phyloP scores from a whole-genome alignment of 2,329 filamentous ascomycete genomes.

The Fusarium tanahbumbuense region DNA sequence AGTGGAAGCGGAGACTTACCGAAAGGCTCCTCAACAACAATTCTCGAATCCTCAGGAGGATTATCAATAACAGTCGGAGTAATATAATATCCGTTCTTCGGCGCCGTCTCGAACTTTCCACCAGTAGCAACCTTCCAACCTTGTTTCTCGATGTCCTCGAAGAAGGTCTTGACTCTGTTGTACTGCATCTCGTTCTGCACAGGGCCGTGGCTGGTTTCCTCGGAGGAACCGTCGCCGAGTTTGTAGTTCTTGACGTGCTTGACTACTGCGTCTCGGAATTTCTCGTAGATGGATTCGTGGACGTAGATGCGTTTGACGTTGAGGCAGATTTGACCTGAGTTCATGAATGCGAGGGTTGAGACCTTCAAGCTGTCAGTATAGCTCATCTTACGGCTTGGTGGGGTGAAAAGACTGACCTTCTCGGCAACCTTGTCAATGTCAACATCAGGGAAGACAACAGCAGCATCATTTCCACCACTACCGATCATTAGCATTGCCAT shows the following conservation, averaged over 20 bases:
- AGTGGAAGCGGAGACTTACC: slow-evolving; percentile 44
- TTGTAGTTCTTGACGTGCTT: slow-evolving; percentile 54
- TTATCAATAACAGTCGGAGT: slow-evolving; percentile 69
- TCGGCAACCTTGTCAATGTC: slow-evolving; percentile 56
- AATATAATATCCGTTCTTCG: slow-evolving; percentile 65
- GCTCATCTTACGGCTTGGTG: fast-evolving
- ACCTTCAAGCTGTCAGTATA: too few species aligned
- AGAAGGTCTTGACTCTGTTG: slow-evolving; percentile 58
- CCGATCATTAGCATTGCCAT: slow-evolving; percentile 24
- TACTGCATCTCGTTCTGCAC: slow-evolving; percentile 75
- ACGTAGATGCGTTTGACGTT: slow-evolving; percentile 70
- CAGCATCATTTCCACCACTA: slow-evolving; percentile 67
- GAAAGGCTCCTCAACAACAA: slow-evolving; percentile 67
- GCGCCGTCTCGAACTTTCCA: slow-evolving; percentile 30
- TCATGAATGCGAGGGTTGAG: slow-evolving; percentile 65
- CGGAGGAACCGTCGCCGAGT: slow-evolving; percentile 58
- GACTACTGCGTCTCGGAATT: slow-evolving; percentile 59
- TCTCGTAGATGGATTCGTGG: slow-evolving; percentile 68
- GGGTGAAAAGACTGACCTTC: slow-evolving; percentile 48
- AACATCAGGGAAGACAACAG: slow-evolving; percentile 69
- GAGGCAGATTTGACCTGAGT: slow-evolving; percentile 58
- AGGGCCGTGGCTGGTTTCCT: slow-evolving; percentile 62
- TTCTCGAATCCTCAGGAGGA: slow-evolving; percentile 65
- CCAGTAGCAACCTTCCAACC: slow-evolving; percentile 57
- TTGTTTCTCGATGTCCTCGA: slow-evolving; percentile 63